phyloP scores from a whole-genome alignment of 139 green algal species.

The Picochlorum costavermella region DNA sequence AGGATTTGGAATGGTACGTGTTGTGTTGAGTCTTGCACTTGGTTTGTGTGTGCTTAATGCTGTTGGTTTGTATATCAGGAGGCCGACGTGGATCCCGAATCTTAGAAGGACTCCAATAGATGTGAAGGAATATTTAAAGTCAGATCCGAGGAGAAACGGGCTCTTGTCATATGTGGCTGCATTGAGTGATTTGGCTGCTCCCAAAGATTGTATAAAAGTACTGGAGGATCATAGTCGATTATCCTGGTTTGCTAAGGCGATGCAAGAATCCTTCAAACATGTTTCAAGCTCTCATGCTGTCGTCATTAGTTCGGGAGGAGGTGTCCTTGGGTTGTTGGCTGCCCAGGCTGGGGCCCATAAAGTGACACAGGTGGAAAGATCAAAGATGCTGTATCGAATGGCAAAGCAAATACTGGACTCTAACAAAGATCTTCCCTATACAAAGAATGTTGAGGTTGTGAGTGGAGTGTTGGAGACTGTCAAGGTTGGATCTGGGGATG shows the following conservation, averaged over 20 bases:
- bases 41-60: background rate
- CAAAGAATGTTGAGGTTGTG: slow-evolving; percentile 11
- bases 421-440: slow-evolving; percentile 26
- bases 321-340: slow-evolving; percentile 40
- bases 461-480: background rate
- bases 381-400: slow-evolving; percentile 53
- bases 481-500: background rate
- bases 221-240: slow-evolving; percentile 24
- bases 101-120: slow-evolving; percentile 25
- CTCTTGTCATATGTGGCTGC: slow-evolving; percentile 32
- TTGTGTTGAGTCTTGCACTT: background rate
- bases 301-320: slow-evolving; percentile 30
- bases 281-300: slow-evolving; percentile 26
- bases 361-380: slow-evolving; percentile 41
- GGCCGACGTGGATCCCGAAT: slow-evolving; percentile 54
- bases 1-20: slow-evolving; percentile 60
- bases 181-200: slow-evolving; percentile 41
- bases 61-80: slow-evolving; percentile 24
- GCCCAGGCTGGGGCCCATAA: slow-evolving; percentile 15
- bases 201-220: slow-evolving; percentile 28
- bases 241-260: slow-evolving; percentile 6
- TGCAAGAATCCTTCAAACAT: slow-evolving; percentile 33
- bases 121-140: slow-evolving; percentile 3
- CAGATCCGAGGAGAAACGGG: slow-evolving; percentile 8
- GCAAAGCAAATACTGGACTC: slow-evolving; percentile 37